Base-by-base conservation (phyloP, 2,329 filamentous ascomycete genomes). In the Tolypocladium endophyticum region DNA sequence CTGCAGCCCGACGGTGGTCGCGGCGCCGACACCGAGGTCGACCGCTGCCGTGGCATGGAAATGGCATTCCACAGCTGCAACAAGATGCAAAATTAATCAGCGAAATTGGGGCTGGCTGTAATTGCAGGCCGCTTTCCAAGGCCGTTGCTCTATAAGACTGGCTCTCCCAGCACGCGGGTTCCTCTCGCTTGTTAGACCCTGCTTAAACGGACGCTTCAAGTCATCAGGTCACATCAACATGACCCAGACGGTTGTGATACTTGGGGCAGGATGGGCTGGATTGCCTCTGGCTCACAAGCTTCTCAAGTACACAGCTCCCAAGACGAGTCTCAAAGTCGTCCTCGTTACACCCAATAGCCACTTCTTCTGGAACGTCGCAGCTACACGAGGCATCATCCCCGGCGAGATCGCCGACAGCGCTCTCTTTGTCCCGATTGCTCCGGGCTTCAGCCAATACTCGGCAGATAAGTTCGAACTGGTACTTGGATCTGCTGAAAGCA, bases 291-390 rank as follows among this genome's bases (percentile, higher is more conserved):
- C 79, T 41, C 81, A 83, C 63, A 75, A 77, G 35, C 73, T 82
- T 1, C 72, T 83, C 57, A 81, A 81, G 64, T 76, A 81, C 66
- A 77, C 77, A 0, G 67, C 67, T 4, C 72, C 75, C 54, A 71
- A 75, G 30, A 67, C 74, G 38, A 74, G 76, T 50, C 64, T 79
- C 53, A 81, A 80, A 63, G 77, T 83, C 57, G 72, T 82, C 28
- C 72, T 83, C n/a, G 75, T 83, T 18, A 79, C 79, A 41, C 71
- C 81, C 71, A 82, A 78, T 66, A 76, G 72, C 58, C 77, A 81
- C 64, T 81, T 83, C 64, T 83, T 76, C 71, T 83, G 80, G 81
- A 83, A 82, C 64, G 62, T 84, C 8, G 81, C 81, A 1, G 77
- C 81, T 2, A 77, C 81, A n/a, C 79, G 81, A 43, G 79, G 78